Base-by-base conservation (phyloP, 176 grass and related monocot genomes). In the Phragmites australis region DNA sequence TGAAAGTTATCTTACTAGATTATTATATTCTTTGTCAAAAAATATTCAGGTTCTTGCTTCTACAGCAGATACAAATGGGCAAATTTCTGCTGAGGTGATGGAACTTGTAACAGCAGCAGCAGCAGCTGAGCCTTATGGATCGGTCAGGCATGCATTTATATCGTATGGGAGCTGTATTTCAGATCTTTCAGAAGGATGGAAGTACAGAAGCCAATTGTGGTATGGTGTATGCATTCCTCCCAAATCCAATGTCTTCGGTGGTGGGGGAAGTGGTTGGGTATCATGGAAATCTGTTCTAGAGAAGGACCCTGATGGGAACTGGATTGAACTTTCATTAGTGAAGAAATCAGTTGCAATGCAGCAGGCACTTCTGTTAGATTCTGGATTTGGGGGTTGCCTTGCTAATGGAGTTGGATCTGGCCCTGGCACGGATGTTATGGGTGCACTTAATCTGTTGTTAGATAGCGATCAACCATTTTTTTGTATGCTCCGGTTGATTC, bases 381-480 rank as follows among this genome's bases (percentile, higher is more conserved):
- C 96, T 78, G 96, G 96, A 83, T 86, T 98, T 89, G 96, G 96
- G 1, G 90, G 92, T 74, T 92, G 96, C 80, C 75, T 98, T 77
- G 92, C 90, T 86, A 92, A 95, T 57, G 96, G 90, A 87, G 92
- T 90, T 78, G 96, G 92, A 41, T 98, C 92, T 87, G 96, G 92
- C 82, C 91, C 95, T 79, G 95, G 95, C 80, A 97, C 93, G 92
- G 95, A 92, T 48, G 87, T 94, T 83, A 95, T 98, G 96, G 63
- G 88, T 63, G 83, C 92, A 83, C 90, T 98, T 37, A 95, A 95
- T 86, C 96, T 95, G 82, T 84, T 95, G 65, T 82, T 98, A 85
- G 96, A 98, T 79, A 98, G 96, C 13, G 96, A 98, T 56, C 96
- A 98, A 62, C 96, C 96, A 81, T 98, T 98, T 90, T 86, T 98